Percentiles rank a stretch among this genome's conserved stretches.
These are phyloP conservation scores for Tremellales sp. DNA, from an alignment of 1,284 basidiomycete genomes.

Conservation along the genomic window DNA sequence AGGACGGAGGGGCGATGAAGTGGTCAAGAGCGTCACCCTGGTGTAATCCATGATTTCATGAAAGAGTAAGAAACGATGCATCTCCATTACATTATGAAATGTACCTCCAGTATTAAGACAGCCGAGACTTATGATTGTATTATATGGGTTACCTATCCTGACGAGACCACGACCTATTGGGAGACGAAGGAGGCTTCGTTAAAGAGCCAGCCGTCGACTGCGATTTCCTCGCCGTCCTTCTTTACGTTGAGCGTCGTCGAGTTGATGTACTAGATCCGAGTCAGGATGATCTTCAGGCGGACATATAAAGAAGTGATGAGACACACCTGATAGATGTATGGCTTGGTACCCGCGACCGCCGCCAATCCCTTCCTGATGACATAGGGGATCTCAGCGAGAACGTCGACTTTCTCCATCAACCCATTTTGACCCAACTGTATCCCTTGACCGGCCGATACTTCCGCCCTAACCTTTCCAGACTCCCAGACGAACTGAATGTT, in stretches of 20 bases:
- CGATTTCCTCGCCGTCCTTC: constrained; percentile 50
- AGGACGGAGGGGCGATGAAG: constrained; percentile 33
- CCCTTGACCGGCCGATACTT: constrained; percentile 55
- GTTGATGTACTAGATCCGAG: constrained; percentile 87
- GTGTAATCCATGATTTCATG: constrained; percentile 11
- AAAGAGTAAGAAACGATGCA: background rate
- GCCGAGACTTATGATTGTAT: too few species aligned
- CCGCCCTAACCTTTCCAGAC: constrained; percentile 53
- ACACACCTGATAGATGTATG: constrained; percentile 53
- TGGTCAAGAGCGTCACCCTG: constrained; percentile 35
- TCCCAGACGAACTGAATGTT: constrained; percentile 71
- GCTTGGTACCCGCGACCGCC: constrained; percentile 52
- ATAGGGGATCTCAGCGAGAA: constrained; percentile 92
- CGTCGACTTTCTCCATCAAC: constrained; percentile 93
- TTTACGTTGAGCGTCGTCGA: constrained; percentile 64
- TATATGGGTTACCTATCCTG: too few species aligned
- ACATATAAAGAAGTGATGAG: too few species aligned
- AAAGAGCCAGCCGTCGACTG: constrained; percentile 69
- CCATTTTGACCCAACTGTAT: constrained; percentile 64
- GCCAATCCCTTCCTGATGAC: constrained; percentile 56
- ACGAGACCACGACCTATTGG: too few species aligned
- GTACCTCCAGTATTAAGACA: too few species aligned
- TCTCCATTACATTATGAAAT: too few species aligned
- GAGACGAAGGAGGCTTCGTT: constrained; percentile 91
- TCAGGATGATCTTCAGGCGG: too few species aligned